phyloP scores from a whole-genome alignment of 176 grass and related monocot genomes.

The Cenchrus americanus region DNA sequence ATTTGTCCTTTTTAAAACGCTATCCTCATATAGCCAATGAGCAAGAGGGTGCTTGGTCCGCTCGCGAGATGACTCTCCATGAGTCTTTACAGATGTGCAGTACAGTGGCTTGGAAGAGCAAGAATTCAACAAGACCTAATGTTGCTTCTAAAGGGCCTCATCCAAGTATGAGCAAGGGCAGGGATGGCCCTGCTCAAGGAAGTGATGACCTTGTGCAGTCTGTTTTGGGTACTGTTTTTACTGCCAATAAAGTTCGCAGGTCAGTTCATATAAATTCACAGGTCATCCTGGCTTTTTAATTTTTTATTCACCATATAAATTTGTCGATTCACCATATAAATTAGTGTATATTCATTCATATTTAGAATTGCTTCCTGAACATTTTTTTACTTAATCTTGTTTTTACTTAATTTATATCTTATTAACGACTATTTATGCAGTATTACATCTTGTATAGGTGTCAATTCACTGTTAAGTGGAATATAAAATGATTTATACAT shows the following conservation, averaged over 20 bases:
- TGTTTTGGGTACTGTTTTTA: slow-evolving; percentile 56
- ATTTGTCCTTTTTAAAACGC: slow-evolving; percentile 59
- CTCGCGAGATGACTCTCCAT: slow-evolving; percentile 23
- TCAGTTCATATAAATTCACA: slow-evolving; percentile 39
- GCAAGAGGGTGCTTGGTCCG: slow-evolving; percentile 64
- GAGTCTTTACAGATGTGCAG: neutral
- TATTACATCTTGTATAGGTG: neutral
- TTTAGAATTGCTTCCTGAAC: neutral
- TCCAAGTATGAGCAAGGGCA: slow-evolving; percentile 38
- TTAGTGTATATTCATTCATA: neutral
- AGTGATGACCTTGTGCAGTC: slow-evolving; percentile 34
- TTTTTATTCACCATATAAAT: neutral
- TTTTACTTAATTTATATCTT: slow-evolving; percentile 4
- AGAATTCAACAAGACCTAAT: slow-evolving; percentile 37
- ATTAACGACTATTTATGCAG: neutral
- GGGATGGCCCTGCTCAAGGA: slow-evolving; percentile 44
- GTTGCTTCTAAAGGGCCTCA: slow-evolving; percentile 33
- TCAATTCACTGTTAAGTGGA: neutral
- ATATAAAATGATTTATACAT: slow-evolving; percentile 25
- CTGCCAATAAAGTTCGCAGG: slow-evolving; percentile 62
- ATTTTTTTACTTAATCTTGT: slow-evolving; percentile 10
- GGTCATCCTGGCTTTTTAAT: neutral
- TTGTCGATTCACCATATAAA: neutral
- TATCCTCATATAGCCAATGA: slow-evolving; percentile 60
- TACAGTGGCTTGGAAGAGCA: slow-evolving; percentile 32